Evolutionary conservation across 2,329 filamentous ascomycete genomes (phyloP), one percentile per base, ranked within the genome.

Genomic region (Calonectria leucothoes): DNA sequence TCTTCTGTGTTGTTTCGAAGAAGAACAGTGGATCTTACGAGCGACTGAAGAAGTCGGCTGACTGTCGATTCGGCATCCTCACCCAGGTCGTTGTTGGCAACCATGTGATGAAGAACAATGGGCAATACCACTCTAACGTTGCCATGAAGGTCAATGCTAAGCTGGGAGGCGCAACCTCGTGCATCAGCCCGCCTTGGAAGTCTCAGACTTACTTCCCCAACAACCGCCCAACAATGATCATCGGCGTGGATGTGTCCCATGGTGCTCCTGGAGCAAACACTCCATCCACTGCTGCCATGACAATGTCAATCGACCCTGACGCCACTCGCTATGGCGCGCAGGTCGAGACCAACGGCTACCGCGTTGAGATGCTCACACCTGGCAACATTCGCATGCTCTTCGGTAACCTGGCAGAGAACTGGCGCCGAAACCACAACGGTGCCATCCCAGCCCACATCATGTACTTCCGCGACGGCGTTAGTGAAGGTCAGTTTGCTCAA

Each of bases 121-220:
- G 89, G 0, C 97, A 99, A 80, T 98, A 98, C 84, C 93, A 94
- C 80, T 97, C 94, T 1, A 99, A 99, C 75, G 95, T 99, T 0
- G 91, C 92, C 76, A 97, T 99, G 95, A 99, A 99, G 87, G 92
- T 99, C 77, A 98, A 99, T 79, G 94, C 95, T 4, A 99, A 99
- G 87, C 90, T 99, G 3, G 97, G 97, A 17, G 97, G 97, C 7
- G 90, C 91, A 0, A 98, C 95, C 1, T 92, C 86, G 66, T 87
- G 83, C 55, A 84, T 84, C 1, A 75, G 76, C 15, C 79, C 83
- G 6, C 81, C 84, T 0, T 85, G 84, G 83, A 83, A 81, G 61
- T 74, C 78, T 0, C 63, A 74, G 0, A 84, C 81, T 0, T 86
- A 84, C 73, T 86, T 86, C 65, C 84, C 84, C 0, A 81, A 82